Evolutionary conservation across 441 rosid genomes (phyloP), one percentile per base, ranked within the genome.

Genomic region (Hura crepitans): DNA sequence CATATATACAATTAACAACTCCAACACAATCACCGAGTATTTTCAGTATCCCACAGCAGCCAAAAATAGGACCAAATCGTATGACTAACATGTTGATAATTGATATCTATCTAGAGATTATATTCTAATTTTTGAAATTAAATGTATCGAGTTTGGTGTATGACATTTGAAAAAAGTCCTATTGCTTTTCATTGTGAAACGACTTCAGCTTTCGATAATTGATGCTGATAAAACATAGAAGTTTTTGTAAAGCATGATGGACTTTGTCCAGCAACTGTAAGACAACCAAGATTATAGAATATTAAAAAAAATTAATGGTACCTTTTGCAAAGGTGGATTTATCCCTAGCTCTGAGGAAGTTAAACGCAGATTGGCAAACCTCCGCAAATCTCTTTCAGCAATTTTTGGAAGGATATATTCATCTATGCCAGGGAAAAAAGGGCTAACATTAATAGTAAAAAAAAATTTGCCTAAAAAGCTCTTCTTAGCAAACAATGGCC

Each of bases 331-430:
- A 37, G 86, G 81, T 81, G 74, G 84, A 47, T 80, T 79, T 73
- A 81, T 78, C 65, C 81, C 96, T 54, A 84, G 70, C 46, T 71
- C 79, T 50, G 78, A 66, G 45, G 90, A 83, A 68, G 82, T 65
- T 15, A 78, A 79, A 35, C 90, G 88, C 81, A 87, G 75, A 80
- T 80, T 82, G 72, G 88, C 85, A 57, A 85, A 89, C 72, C 89
- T 83, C 62, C 90, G 79, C 71, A 94, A 72, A 68, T 85, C 88
- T 81, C 97, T 85, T 83, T 94, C 97, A 70, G 96, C 99, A 78
- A 92, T 82, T 85, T 85, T 94, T 28, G 97, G 90, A 77, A 94
- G 96, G 74, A 90, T 80, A 77, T 90, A 92, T 75, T 90, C 97
- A 79, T 94, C 99, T 92, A 82, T 67, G 27, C 18, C 42, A 76